These are phyloP conservation scores for Triticum turgidum DNA, from an alignment of 176 grass and related monocot species.

Conservation along the genomic window DNA sequence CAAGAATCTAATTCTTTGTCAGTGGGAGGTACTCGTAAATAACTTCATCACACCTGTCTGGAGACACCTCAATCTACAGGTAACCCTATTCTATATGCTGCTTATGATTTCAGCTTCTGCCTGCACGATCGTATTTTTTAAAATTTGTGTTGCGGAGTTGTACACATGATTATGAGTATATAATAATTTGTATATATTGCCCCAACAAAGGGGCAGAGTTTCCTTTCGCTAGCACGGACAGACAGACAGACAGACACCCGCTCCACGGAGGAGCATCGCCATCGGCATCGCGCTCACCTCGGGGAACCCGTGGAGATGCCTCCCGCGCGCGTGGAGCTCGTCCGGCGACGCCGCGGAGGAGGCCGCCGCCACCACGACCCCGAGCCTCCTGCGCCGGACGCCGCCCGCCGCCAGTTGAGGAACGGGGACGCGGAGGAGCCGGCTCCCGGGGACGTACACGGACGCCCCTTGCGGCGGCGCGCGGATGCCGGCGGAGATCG, in stretches of 20 bases:
- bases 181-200: too few species aligned
- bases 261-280: background rate
- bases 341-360: constrained; percentile 29
- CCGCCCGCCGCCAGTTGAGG: background rate
- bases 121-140: background rate
- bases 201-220: background rate
- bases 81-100: background rate
- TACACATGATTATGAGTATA: too few species aligned
- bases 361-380: background rate
- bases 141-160: background rate
- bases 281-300: constrained; percentile 23
- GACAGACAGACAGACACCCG: background rate
- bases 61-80: background rate
- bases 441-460: background rate
- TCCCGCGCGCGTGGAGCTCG: constrained; percentile 32
- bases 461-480: background rate
- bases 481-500: constrained; percentile 16
- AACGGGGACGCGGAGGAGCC: background rate
- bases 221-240: background rate
- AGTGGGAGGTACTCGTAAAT: background rate
- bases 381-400: constrained; percentile 13
- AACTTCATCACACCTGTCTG: background rate
- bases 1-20: constrained; percentile 8
- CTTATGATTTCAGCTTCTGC: background rate
- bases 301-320: background rate